Base-by-base conservation (phyloP, 768 basidiomycete genomes). In the Tricholoma hemisulphureum region DNA sequence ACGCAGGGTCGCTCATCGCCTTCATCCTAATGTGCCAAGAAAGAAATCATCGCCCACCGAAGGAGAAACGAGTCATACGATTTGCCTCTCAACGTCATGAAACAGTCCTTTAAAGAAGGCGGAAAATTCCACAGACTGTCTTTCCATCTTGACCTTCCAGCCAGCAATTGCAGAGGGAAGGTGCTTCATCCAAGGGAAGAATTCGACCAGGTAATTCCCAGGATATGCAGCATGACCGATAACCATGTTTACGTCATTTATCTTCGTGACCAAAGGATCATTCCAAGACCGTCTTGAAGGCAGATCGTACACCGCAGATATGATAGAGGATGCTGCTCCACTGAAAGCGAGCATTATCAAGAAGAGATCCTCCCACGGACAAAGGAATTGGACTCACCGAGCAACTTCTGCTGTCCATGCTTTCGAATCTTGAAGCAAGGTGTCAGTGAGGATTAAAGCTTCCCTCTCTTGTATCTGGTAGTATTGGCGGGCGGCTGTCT, bases 191-290 rank as follows among this genome's bases (percentile, higher is more conserved):
- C 63, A 69, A 2, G 73, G 69, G 52, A 77, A 72, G 50, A 71
- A 66, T 56, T 77, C 76, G 21, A 75, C 75, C 23, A 73, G 26
- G 57, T 71, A 70, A 26, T 68, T 64, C 2, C 77, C 77, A 34
- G 76, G 77, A 32, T 67, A 65, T 8, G 68, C 67, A 2, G 77
- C 73, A 9, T 63, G 63, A 13, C 70, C 69, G 14, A 76, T 20
- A 39, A 20, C 39, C 39, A 39, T 39, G 54, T 8, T 51, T 58
- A 46, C 23, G 73, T 32, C 21, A 21, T 11, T 29, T 16, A 41
- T 46, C 43, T 21, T 55, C 52, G 20, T 21, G 39, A 58, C 41
- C 21, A 41, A 32, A 23, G 57, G 51, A 23, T 58, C 57, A 18
- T 43, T 28, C 28, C 32, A 23, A n/a, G 57, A 53, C 20, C 32